phyloP scores from a whole-genome alignment of 371 early-diverging fungal species.

The Mortierella sp. region DNA sequence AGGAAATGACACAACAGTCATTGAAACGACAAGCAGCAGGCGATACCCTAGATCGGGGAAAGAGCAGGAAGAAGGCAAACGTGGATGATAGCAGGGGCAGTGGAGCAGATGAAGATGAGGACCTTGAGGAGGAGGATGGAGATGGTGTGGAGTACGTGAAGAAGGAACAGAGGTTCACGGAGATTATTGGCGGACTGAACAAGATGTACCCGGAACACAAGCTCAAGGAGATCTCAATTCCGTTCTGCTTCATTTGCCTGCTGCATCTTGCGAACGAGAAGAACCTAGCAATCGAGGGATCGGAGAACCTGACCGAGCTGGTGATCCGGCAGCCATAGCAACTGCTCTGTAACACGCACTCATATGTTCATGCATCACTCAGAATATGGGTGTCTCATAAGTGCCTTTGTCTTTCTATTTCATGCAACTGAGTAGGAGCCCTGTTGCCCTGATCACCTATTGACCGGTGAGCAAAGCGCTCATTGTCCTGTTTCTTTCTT shows the following conservation, averaged over 20 bases:
- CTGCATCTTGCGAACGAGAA: constrained; percentile 97
- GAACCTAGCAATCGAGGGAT: constrained; percentile 63
- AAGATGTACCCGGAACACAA: constrained; percentile 79
- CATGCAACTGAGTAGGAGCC: too few relatives aligned
- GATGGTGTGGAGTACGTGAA: constrained; percentile 54
- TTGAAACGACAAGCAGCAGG: constrained; percentile 39
- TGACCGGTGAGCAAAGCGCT: too few relatives aligned
- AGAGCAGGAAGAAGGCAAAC: constrained; percentile 33
- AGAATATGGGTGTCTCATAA: too few relatives aligned
- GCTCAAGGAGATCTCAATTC: constrained; percentile 90
- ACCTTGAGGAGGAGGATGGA: constrained; percentile 20
- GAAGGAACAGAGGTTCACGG: constrained; percentile 75
- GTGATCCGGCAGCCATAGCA: constrained; percentile 20
- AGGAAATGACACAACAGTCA: constrained; percentile 58
- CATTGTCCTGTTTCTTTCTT: too few relatives aligned
- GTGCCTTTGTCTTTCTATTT: not conserved
- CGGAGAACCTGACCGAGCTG: constrained; percentile 37
- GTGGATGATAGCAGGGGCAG: constrained; percentile 8
- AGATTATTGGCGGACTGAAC: constrained; percentile 74
- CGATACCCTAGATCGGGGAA: constrained; percentile 15
- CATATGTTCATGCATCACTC: too few relatives aligned
- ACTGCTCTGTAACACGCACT: not conserved
- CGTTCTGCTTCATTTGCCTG: constrained; percentile 96
- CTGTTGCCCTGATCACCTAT: too few relatives aligned
- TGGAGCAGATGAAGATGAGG: constrained; percentile 2